A percentile compares a stretch with the other conserved stretches of the same genome.
phyloP scores from a whole-genome alignment of 441 rosid species.

The Gossypium lobatum region DNA sequence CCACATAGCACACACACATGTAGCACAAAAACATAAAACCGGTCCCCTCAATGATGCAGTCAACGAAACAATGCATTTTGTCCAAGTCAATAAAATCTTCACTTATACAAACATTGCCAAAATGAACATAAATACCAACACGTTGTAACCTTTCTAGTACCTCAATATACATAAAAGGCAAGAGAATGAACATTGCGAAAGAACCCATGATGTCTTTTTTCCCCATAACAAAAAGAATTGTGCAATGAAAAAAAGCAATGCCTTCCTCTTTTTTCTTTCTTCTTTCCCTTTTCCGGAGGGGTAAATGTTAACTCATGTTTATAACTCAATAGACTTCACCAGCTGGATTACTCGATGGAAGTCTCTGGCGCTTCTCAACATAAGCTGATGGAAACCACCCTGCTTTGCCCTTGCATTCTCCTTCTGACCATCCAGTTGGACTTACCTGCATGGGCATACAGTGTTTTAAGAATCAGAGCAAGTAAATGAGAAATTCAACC shows the following conservation, averaged over 20 bases:
- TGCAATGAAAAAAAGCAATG: neutral
- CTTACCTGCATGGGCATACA: slow-evolving; percentile 35
- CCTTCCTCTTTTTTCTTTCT: neutral
- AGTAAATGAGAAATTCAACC: neutral
- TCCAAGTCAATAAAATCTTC: neutral
- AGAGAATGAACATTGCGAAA: neutral
- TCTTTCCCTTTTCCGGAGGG: neutral
- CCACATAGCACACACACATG: neutral
- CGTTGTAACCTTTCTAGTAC: neutral
- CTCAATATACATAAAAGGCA: neutral
- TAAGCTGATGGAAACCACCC: slow-evolving; percentile 70
- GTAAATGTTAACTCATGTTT: neutral
- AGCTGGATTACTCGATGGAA: slow-evolving; percentile 46
- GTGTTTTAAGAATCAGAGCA: neutral
- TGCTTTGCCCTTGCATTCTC: slow-evolving; percentile 69
- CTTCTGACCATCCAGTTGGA: slow-evolving; percentile 66
- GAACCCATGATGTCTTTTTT: neutral
- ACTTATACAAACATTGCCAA: neutral
- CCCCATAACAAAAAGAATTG: neutral
- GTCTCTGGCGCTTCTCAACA: slow-evolving; percentile 72
- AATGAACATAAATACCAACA: neutral
- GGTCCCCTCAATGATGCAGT: neutral
- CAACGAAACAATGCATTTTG: neutral
- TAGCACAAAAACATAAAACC: neutral
- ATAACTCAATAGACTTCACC: slow-evolving; percentile 37